Evolutionary conservation across 2,329 filamentous ascomycete species (phyloP), one percentile per base, ranked within the genome.

Genomic region (Cytospora piceicola): DNA sequence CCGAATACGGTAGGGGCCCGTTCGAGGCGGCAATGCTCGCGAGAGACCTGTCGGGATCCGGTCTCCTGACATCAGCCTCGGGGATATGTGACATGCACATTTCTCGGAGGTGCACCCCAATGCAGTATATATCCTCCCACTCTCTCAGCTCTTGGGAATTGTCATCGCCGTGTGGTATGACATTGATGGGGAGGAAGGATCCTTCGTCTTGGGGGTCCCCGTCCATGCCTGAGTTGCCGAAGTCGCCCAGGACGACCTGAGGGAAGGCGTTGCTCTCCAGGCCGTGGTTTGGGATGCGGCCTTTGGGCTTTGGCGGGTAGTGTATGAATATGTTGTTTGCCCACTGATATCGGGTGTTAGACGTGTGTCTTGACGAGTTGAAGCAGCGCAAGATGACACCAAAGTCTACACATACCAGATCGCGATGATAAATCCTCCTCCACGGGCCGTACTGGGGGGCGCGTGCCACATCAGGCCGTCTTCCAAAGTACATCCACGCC

Each of bases 401-500:
- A 17, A 29, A 3, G 15, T 8, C 6, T 36, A 14, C 1, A 7
- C 58, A 39, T 42, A 61, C 58, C 20, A 30, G 1, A 30, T 61
- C 58, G n/a, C 49, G 58, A 9, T 54, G 58, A 42, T 61, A 42
- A 30, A 54, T 14, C 12, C 6, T 42, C 1, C 17, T 54, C 58
- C 58, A 61, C 32, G 27, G 52, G 17, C n/a, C 49, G 17, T 42
- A 30, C 22, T 14, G 30, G 34, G 14, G 22, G 32, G 36, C 24
- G 9, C 27, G 27, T 2, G 17, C 17, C 15, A 30, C 6, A 30
- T 61, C 34, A 15, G 58, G 58, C 30, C 49, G 29, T 34, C 39
- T 27, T 24, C 58, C 58, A 42, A 61, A 61, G 22, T 61, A 34
- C 17, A 61, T 22, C 32, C 49, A 61, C 22, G 49, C 58, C 12